Base-by-base conservation (phyloP, 2,329 filamentous ascomycete species). In the Colletotrichum limetticola region DNA sequence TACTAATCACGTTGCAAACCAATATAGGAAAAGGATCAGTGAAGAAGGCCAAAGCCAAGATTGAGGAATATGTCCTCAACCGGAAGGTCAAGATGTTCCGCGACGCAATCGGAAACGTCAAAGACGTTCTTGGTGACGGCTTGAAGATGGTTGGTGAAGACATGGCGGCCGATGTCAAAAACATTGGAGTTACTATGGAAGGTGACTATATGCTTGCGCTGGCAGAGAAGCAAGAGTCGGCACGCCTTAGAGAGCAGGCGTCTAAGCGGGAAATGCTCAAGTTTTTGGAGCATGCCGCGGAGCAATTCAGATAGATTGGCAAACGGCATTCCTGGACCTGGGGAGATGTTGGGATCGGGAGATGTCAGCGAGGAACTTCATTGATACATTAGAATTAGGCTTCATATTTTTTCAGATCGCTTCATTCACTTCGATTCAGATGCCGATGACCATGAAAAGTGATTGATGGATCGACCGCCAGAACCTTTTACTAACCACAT, bases 191-290 rank as follows among this genome's bases (percentile, higher is more conserved):
- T 2, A 28, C 59, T 5, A 53, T 64, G 53, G n/a, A 49, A 14
- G 52, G 19, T 5, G 69, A 72, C 53, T 72, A 72, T 26, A 68
- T 37, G 6, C 19, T 72, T 3, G 69, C 69, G 1, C 16, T 72
- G 8, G 32, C 53, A 2, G 28, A 59, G 14, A 68, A 26, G 5
- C 28, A 64, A 24, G 19, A 60, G 11, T 72, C 59, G 6, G 53
- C n/a, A 12, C 65, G 24, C 19, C 37, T 7, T 3, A 14, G 24
- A 2, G 69, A 72, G 12, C 46, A 42, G 26, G 24, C n/a, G 0
- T 64, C 55, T 9, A 68, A 64, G 53, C 3, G 12, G 14, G 14
- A 14, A 2, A 64, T 72, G 24, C 37, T 24, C 24, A 19, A n/a
- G 19, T 24, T 68, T 8, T n/a, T 72, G 65, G 16, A 60, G 28